A percentile compares a stretch with the other conserved stretches of the same genome.
Conservation (phyloP, 306 rosid species). For the Sphenostylis stenocarpa region DNA sequence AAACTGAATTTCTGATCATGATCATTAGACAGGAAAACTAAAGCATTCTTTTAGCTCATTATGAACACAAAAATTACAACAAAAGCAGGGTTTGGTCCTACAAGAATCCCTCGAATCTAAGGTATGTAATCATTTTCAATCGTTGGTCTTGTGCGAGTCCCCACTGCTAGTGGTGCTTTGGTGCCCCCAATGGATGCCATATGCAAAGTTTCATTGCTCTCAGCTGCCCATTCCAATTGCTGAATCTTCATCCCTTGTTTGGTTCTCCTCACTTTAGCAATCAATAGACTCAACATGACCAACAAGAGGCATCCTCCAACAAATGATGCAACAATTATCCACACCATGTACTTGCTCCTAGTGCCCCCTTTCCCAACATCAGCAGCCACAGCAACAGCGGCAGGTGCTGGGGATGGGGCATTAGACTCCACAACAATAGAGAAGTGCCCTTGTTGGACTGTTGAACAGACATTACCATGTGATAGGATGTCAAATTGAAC, state of each 20-base stretch:
- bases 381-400: slow-evolving; percentile 30
- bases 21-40: not conserved
- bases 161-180: slow-evolving; percentile 59
- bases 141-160: slow-evolving; percentile 58
- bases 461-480: slow-evolving; percentile 50
- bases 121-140: slow-evolving; percentile 62
- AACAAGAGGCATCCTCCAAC: slow-evolving; percentile 42
- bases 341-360: slow-evolving; percentile 31
- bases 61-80: slow-evolving; percentile 29
- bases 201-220: slow-evolving; percentile 42
- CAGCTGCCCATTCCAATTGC: slow-evolving; percentile 51
- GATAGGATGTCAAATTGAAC: slow-evolving; percentile 51
- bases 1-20: slow-evolving; percentile 21
- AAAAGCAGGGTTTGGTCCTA: not conserved
- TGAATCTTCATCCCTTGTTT: slow-evolving; percentile 39
- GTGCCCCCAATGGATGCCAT: slow-evolving; percentile 49
- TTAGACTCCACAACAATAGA: slow-evolving; percentile 52
- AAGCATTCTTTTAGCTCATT: slow-evolving; percentile 5
- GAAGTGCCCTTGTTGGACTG: slow-evolving; percentile 58
- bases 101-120: slow-evolving; percentile 34
- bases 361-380: not conserved
- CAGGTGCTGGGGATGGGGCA: slow-evolving; percentile 53
- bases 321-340: slow-evolving; percentile 44
- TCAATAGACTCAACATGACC: slow-evolving; percentile 33
- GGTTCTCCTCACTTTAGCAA: slow-evolving; percentile 25